Percentiles rank a stretch among this genome's conserved stretches.
Conservation (phyloP, 2,329 filamentous ascomycete genomes). For the Pyrenochaeta sp. region DNA sequence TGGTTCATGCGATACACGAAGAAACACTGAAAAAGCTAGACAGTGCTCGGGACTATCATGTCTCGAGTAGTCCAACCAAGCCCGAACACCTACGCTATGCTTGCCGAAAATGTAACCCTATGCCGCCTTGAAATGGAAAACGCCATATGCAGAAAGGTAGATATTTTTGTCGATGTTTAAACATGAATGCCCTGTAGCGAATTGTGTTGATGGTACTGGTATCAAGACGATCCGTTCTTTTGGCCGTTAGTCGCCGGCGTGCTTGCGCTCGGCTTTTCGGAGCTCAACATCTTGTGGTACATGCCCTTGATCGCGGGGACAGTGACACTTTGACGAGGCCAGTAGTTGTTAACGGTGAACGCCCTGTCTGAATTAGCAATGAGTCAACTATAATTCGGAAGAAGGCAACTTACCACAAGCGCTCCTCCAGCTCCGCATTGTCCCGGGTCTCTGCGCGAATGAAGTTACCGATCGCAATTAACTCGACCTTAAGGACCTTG, state of each 20-base stretch:
- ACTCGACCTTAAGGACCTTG: slow-evolving; percentile 67
- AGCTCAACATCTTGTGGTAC: slow-evolving; percentile 48
- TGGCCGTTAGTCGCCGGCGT: slow-evolving; percentile 35
- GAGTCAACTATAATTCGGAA: not conserved
- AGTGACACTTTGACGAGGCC: slow-evolving; percentile 45
- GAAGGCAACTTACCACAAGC: slow-evolving; percentile 58
- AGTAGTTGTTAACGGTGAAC: slow-evolving; percentile 48
- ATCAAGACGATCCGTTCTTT: slow-evolving; percentile 28
- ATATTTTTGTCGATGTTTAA: slow-evolving; percentile 11
- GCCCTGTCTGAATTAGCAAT: slow-evolving; percentile 43
- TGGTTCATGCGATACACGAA: slow-evolving; percentile 32
- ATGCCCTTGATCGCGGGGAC: slow-evolving; percentile 47
- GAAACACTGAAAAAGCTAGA: slow-evolving; percentile 16
- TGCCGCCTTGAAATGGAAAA: slow-evolving; percentile 31
- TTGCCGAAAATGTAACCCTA: slow-evolving; percentile 31
- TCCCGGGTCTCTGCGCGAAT: slow-evolving; percentile 60
- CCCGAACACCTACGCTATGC: slow-evolving; percentile 50
- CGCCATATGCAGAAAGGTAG: slow-evolving; percentile 24
- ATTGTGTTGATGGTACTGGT: slow-evolving; percentile 7
- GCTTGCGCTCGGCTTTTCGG: slow-evolving; percentile 37
- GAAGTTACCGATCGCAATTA: slow-evolving; percentile 70
- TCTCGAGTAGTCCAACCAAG: slow-evolving; percentile 30
- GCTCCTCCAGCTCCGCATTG: slow-evolving; percentile 57
- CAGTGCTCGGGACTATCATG: slow-evolving; percentile 25
- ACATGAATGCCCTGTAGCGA: slow-evolving; percentile 4